Percentiles rank a stretch among this genome's conserved stretches.
Evolutionary conservation across 2,329 filamentous ascomycete genomes (phyloP).

Genomic region (Calonectria pseudoreteaudii): DNA sequence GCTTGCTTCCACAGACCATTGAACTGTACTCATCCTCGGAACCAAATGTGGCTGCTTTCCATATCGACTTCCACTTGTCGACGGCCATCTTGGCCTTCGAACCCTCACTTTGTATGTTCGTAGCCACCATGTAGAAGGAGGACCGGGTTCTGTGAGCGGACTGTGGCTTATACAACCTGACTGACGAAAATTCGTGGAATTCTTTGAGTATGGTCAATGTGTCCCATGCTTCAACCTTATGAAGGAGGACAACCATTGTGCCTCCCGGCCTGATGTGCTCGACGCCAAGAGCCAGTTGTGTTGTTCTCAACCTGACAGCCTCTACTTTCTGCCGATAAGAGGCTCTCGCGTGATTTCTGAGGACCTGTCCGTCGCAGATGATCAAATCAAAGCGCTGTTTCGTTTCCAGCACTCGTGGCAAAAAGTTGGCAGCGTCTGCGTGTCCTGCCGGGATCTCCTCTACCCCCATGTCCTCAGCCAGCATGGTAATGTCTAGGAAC

Average conservation of each 20-base stretch:
- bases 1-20: background rate
- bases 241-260: constrained; percentile 63
- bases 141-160: constrained; percentile 54
- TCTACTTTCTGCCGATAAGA: constrained; percentile 51
- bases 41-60: constrained; percentile 53
- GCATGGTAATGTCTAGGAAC: constrained; percentile 63
- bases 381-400: constrained; percentile 54
- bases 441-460: constrained; percentile 45
- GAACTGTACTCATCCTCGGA: constrained; percentile 1
- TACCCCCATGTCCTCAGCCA: constrained; percentile 58
- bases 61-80: constrained; percentile 53
- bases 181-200: constrained; percentile 54
- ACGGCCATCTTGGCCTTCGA: constrained; percentile 51
- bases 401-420: background rate
- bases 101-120: constrained; percentile 49
- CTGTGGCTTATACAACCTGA: constrained; percentile 57
- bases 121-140: constrained; percentile 67
- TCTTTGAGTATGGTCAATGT: constrained; percentile 51
- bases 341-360: constrained; percentile 51
- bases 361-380: constrained; percentile 61
- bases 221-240: constrained; percentile 58
- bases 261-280: constrained; percentile 59
- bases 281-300: constrained; percentile 59
- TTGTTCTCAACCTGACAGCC: constrained; percentile 48
- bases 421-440: constrained; percentile 36